Conservation (phyloP, 1,284 basidiomycete species). For the Trametes versicolor region DNA sequence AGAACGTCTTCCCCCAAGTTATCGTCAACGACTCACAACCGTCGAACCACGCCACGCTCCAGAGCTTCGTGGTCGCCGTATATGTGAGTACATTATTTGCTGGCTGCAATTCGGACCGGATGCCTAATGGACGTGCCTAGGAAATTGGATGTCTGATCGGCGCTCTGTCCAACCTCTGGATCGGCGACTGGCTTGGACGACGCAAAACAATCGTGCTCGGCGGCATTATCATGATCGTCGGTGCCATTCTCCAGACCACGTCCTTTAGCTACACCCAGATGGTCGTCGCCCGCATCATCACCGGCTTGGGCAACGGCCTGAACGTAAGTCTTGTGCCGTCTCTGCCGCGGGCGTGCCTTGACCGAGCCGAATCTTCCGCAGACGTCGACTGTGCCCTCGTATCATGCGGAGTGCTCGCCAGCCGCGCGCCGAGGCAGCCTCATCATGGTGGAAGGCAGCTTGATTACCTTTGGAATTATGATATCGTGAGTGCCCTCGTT, state of each 20-base stretch:
- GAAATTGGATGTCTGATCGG: conserved; percentile 64
- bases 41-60: conserved; percentile 58
- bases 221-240: conserved; percentile 67
- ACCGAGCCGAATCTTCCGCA: conserved; percentile 34
- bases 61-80: conserved; percentile 64
- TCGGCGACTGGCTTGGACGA: conserved; percentile 63
- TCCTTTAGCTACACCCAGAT: conserved; percentile 65
- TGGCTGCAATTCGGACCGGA: conserved; percentile 2
- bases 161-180: conserved; percentile 61
- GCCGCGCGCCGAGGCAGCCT: conserved; percentile 68
- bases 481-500: conserved; percentile 60
- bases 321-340: conserved; percentile 53
- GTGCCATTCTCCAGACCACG: conserved; percentile 67
- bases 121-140: conserved; percentile 39
- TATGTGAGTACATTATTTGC: conserved; percentile 49
- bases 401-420: conserved; percentile 74
- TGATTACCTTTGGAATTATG: conserved; percentile 79
- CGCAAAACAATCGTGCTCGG: conserved; percentile 62
- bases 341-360: conserved; percentile 48
- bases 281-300: conserved; percentile 68
- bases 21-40: conserved; percentile 46
- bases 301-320: conserved; percentile 74
- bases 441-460: conserved; percentile 74
- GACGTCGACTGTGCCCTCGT: conserved; percentile 71
- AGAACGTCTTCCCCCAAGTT: conserved; percentile 60